Percentiles rank a stretch among this genome's conserved stretches.
phyloP scores from a whole-genome alignment of 2,329 filamentous ascomycete genomes.

The Rhinocladiella mackenziei region DNA sequence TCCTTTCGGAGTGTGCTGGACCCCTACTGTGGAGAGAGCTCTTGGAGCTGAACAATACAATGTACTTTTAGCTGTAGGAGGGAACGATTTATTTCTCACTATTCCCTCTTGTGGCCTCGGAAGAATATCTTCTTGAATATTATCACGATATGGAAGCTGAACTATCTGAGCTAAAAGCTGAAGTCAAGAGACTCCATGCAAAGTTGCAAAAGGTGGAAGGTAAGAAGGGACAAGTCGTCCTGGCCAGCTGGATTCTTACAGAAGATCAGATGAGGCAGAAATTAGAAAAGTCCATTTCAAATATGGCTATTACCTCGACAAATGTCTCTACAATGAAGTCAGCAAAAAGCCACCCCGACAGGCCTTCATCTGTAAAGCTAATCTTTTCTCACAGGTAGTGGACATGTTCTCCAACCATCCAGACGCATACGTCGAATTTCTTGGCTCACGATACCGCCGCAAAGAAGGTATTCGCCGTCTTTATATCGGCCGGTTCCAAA shows the following conservation, averaged over 20 bases:
- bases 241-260: not conserved
- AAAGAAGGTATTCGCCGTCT: slow-evolving; percentile 51
- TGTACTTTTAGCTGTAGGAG: not conserved
- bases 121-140: not conserved
- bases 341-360: slow-evolving; percentile 7
- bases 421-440: slow-evolving; percentile 55
- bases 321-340: slow-evolving; percentile 56
- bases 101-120: not conserved
- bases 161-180: slow-evolving; percentile 19
- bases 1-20: slow-evolving; percentile 12
- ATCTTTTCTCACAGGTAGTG: slow-evolving; percentile 36
- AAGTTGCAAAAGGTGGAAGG: slow-evolving; percentile 24
- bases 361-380: not conserved
- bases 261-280: slow-evolving; percentile 52
- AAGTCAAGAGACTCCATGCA: slow-evolving; percentile 20
- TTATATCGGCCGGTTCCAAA: slow-evolving; percentile 52
- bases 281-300: slow-evolving; percentile 55
- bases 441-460: slow-evolving; percentile 51
- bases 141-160: slow-evolving; percentile 15
- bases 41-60: not conserved
- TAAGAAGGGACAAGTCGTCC: slow-evolving; percentile 1
- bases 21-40: slow-evolving; percentile 3
- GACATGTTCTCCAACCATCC: slow-evolving; percentile 52
- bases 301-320: slow-evolving; percentile 58
- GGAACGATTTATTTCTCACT: not conserved